Base-by-base conservation (phyloP, 1,284 basidiomycete species). In the Cronartium quercuum region DNA sequence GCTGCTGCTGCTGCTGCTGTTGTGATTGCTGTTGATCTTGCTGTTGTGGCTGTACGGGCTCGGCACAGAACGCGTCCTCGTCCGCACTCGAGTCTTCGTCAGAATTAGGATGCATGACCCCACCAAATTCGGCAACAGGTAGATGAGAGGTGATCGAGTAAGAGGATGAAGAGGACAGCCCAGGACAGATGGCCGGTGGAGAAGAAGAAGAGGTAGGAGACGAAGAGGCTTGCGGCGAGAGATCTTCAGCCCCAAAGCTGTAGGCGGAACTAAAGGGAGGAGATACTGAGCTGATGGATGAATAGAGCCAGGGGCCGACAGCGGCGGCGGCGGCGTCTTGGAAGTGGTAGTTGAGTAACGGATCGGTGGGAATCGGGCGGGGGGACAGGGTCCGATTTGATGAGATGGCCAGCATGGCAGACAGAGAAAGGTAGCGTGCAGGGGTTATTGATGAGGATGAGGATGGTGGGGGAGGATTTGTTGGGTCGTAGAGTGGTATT, bases 261-360 rank as follows among this genome's bases (percentile, higher is more conserved):
- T 35, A 60, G 15, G 47, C 21, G 12, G 47, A 51, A 51, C 47
- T 51, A 51, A 51, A 51, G 47, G 47, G 47, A 51, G 47, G 47
- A 21, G 47, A 13, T 21, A 51, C 47, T 51, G 47, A 51, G 47
- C 15, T 51, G 15, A 51, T 18, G 47, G 47, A 51, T 21, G 37
- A 38, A 62, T 60, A 51, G 58, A 73, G 69, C 69, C 69, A 73
- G 69, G 69, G 69, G 62, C 61, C 69, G 69, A 73, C 62, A 73
- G 69, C 69, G 63, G 68, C 68, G 62, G 69, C 69, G 61, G 69
- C 69, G 62, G 69, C 61, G 62, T 73, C 61, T 47, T 64, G 62
- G 61, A 64, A 47, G 65, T 34, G 69, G 55, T 65, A 73, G 55
- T 65, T 73, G 51, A 65, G 69, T 64, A 73, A 57, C 62, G 69